Evolutionary conservation across 768 basidiomycete species (phyloP).

Genomic region (Leucocoprinus birnbaumii): DNA sequence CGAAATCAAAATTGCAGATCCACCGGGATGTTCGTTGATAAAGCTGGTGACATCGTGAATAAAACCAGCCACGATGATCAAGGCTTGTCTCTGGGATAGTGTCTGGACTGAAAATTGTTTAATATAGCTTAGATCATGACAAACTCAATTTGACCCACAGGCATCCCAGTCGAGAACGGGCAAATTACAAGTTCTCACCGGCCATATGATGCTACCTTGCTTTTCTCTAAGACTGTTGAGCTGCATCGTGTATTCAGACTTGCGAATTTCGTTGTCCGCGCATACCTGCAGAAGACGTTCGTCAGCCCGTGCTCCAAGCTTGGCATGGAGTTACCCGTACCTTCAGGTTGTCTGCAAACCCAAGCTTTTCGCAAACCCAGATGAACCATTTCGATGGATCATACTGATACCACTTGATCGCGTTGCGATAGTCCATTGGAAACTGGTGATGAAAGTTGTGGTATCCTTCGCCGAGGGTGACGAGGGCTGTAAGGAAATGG

Average conservation of each 20-base stretch:
- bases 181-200: constrained; percentile 68
- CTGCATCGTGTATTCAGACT: constrained; percentile 93
- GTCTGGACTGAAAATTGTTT: constrained; percentile 55
- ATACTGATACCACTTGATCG: constrained; percentile 93
- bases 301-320: neutral
- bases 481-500: constrained; percentile 85
- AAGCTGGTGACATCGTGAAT: constrained; percentile 90
- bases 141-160: constrained; percentile 50
- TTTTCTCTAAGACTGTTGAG: constrained; percentile 81
- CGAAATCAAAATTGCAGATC: constrained; percentile 78
- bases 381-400: constrained; percentile 96
- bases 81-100: constrained; percentile 73
- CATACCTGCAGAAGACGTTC: constrained; percentile 32
- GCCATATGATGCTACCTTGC: constrained; percentile 79
- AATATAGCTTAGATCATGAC: constrained; percentile 5
- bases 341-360: constrained; percentile 72
- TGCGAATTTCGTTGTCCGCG: constrained; percentile 63
- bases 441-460: constrained; percentile 98
- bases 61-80: constrained; percentile 87
- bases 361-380: constrained; percentile 51
- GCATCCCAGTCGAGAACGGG: constrained; percentile 86
- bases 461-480: constrained; percentile 94
- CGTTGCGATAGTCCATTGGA: constrained; percentile 97
- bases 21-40: constrained; percentile 90
- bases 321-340: constrained; percentile 18